These are phyloP conservation scores for Paecilomyces variotii DNA, from an alignment of 2,329 filamentous ascomycete species.

Conservation along the genomic window DNA sequence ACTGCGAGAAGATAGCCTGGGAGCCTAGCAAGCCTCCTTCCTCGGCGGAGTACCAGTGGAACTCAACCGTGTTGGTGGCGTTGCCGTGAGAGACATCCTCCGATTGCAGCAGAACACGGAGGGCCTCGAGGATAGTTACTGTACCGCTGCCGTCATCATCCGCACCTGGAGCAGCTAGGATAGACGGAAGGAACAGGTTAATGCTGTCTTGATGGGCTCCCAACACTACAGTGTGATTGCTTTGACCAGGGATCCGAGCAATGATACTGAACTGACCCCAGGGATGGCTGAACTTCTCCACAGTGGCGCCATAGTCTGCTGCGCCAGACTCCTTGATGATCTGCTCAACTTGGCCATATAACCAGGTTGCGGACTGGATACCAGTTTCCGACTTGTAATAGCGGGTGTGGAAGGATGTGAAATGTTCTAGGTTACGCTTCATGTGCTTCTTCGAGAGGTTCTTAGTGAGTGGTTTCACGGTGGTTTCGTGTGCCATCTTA, in stretches of 20 bases:
- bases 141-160: constrained; percentile 92
- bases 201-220: constrained; percentile 94
- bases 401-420: constrained; percentile 52
- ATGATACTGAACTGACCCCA: constrained; percentile 92
- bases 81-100: constrained; percentile 62
- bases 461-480: constrained; percentile 58
- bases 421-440: constrained; percentile 65
- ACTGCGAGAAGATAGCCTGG: constrained; percentile 79
- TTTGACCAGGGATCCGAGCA: constrained; percentile 79
- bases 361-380: constrained; percentile 78
- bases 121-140: constrained; percentile 87
- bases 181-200: constrained; percentile 79
- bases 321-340: constrained; percentile 67
- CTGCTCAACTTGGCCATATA: constrained; percentile 64
- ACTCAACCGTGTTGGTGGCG: constrained; percentile 80
- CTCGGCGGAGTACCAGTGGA: constrained; percentile 93
- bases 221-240: constrained; percentile 75
- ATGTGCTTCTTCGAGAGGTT: constrained; percentile 69
- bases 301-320: constrained; percentile 56
- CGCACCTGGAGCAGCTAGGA: constrained; percentile 81
- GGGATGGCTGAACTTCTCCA: constrained; percentile 66
- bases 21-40: constrained; percentile 81
- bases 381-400: constrained; percentile 58
- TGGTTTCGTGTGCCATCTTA: constrained; percentile 56
- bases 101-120: constrained; percentile 71